Base-by-base conservation (phyloP, 495 filamentous ascomycete genomes). In the Sabuloglossum arenarium region DNA sequence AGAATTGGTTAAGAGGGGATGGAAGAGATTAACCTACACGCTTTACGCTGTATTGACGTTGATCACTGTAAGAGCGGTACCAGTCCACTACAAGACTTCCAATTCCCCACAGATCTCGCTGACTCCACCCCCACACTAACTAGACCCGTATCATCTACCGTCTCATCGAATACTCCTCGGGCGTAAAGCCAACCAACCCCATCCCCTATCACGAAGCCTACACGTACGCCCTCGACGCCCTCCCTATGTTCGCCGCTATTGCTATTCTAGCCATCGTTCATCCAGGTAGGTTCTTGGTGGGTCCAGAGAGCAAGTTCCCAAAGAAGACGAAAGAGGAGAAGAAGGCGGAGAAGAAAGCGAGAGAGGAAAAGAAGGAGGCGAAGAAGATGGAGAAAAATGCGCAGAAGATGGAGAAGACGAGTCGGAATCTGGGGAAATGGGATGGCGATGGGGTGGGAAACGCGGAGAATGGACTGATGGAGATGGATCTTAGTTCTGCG, bases 61-160 rank as follows among this genome's bases (percentile, higher is more conserved):
- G 53, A 80, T 82, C 56, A 75, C 76, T 1, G 71, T 78, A 61
- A 61, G 73, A 21, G 12, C n/a, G 14, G 34, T n/a, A 21, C 39
- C 39, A 3, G 3, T 21, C 19, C 11, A n/a, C n/a, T 10, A 5
- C 3, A 6, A 14, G 9, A 6, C 10, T 14, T 12, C 58, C 43
- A 32, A 21, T 31, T 43, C 11, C 43, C 24, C 9, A 3, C 37
- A 16, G 14, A 12, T 24, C 27, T 32, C 8, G 21, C 30, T 27
- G 14, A 27, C 53, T 39, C 29, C 8, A 51, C 6, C 53, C 19
- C 16, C 47, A 3, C 6, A n/a, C 25, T 23, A 12, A 28, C 16
- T 56, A 73, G 68, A 63, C 75, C 50, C 75, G 77, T n/a, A 79
- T 79, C 60, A 67, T 79, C 43, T 82, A 74, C 66, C 75, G 79